Conservation (phyloP, 345 rosid species). For the Syzygium oleosum region DNA sequence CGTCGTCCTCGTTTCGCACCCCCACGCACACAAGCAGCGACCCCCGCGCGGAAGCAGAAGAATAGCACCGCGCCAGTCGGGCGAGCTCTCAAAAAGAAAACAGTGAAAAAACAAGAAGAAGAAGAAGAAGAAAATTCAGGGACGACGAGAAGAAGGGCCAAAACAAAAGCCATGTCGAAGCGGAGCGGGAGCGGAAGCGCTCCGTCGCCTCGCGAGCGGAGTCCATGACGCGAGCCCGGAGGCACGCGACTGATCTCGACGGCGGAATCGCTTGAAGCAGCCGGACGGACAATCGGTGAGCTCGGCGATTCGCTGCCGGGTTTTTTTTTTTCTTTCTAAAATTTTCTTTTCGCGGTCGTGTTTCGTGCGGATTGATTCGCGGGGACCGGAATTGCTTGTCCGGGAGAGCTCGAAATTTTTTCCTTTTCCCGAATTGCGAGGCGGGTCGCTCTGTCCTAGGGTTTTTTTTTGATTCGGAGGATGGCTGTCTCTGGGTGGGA, state of each 20-base stretch:
- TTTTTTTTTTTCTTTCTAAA: too few relatives aligned
- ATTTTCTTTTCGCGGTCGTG: too few relatives aligned
- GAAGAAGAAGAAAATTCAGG: not conserved
- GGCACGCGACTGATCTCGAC: slow-evolving; percentile 1
- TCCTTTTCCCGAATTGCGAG: not conserved
- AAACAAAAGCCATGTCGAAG: not conserved
- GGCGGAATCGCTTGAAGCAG: not conserved
- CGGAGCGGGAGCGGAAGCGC: not conserved
- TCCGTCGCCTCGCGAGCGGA: not conserved
- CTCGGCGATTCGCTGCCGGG: not conserved
- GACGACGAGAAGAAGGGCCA: not conserved
- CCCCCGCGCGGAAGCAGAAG: not conserved
- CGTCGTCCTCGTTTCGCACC: not conserved
- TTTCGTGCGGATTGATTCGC: not conserved
- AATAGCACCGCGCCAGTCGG: not conserved
- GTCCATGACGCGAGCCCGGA: slow-evolving; percentile 1
- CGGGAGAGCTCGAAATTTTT: not conserved
- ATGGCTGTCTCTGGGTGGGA: not conserved
- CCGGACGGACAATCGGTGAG: not conserved
- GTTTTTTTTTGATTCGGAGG: not conserved
- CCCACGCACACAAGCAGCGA: not conserved
- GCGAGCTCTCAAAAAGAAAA: not conserved
- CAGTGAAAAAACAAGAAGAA: not conserved
- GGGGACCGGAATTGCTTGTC: not conserved
- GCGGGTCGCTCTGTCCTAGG: not conserved